phyloP scores from a whole-genome alignment of 2,329 filamentous ascomycete species.

The Fusarium sp. region DNA sequence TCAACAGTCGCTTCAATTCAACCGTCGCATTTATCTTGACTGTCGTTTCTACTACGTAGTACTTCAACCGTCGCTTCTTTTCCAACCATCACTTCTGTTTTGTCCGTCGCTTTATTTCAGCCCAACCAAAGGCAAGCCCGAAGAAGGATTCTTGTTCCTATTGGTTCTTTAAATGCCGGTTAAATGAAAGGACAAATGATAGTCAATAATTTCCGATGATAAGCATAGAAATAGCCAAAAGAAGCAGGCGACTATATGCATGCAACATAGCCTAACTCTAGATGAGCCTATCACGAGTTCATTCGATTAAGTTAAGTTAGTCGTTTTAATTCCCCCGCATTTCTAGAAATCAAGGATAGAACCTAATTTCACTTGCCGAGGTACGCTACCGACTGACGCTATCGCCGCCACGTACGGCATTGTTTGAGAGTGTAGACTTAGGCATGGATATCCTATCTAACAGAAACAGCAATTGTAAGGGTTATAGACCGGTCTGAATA shows the following conservation, averaged over 20 bases:
- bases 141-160: no score
- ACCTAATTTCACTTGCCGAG: constrained; percentile 16
- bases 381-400: constrained; percentile 15
- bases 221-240: constrained; percentile 17
- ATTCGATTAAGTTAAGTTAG: neutral
- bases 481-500: neutral
- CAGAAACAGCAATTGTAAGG: neutral
- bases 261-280: constrained; percentile 5
- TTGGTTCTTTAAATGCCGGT: neutral
- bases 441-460: neutral
- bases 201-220: constrained; percentile 15
- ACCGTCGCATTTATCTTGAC: no score
- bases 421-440: neutral
- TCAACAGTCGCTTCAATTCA: no score
- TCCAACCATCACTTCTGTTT: no score
- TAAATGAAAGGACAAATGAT: constrained; percentile 8
- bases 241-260: constrained; percentile 27
- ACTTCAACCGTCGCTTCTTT: no score
- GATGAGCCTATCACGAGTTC: constrained; percentile 22
- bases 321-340: constrained; percentile 25
- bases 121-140: no score
- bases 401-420: constrained; percentile 12
- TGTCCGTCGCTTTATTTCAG: no score
- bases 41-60: no score
- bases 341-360: constrained; percentile 13